These are phyloP conservation scores for Scheffersomyces parashehatae DNA, from an alignment of 1,139 yeast species.

Conservation along the genomic window DNA sequence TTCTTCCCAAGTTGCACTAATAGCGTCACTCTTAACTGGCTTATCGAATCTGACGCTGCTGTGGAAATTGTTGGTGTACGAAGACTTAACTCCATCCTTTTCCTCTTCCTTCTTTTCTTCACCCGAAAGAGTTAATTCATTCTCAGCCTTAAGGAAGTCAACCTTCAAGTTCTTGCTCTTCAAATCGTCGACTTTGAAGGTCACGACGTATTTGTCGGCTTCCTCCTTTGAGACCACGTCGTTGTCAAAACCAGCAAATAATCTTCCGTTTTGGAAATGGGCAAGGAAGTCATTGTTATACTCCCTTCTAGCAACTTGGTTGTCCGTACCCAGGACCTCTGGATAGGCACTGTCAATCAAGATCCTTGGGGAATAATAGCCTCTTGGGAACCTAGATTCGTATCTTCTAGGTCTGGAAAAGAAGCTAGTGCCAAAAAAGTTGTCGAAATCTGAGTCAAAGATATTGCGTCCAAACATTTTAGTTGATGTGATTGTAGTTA, in stretches of 20 bases:
- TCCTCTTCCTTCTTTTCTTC: conserved; percentile 12
- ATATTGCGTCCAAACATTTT: conserved; percentile 3
- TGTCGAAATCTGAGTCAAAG: conserved; percentile 13
- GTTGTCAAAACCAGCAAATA: neutral
- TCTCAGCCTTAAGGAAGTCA: conserved; percentile 24
- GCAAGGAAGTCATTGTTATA: neutral
- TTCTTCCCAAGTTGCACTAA: conserved; percentile 21
- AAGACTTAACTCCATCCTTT: conserved; percentile 15
- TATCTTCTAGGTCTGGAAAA: conserved; percentile 1
- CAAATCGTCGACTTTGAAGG: conserved; percentile 10
- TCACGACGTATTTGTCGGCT: conserved; percentile 1
- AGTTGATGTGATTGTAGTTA: neutral
- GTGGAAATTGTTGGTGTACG: conserved; percentile 18
- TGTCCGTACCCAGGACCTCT: too few species aligned
- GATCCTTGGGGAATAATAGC: conserved; percentile 3
- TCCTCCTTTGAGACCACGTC: conserved; percentile 1
- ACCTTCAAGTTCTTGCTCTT: conserved; percentile 23
- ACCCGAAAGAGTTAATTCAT: conserved; percentile 22
- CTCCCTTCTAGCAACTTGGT: neutral
- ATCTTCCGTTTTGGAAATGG: neutral
- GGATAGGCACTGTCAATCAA: conserved; percentile 6
- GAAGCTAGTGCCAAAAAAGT: conserved; percentile 7
- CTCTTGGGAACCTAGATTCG: neutral
- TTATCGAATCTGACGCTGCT: conserved; percentile 25
- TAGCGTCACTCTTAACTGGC: conserved; percentile 22